phyloP scores from a whole-genome alignment of 495 filamentous ascomycete species.

The Trichocladium antarcticum region DNA sequence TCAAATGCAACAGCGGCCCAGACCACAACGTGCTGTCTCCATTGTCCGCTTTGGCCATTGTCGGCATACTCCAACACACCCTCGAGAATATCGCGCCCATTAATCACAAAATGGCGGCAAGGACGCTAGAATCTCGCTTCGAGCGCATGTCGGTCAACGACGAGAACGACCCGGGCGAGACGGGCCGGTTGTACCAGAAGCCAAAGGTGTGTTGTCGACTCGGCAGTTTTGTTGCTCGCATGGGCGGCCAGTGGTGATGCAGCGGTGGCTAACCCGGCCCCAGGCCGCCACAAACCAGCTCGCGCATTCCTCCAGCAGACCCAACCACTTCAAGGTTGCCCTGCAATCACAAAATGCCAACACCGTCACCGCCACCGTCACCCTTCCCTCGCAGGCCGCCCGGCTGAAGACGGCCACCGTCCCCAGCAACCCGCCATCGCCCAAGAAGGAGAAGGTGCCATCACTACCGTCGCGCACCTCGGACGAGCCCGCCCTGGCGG shows the following conservation, averaged over 20 bases:
- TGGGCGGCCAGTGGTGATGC: too few species aligned
- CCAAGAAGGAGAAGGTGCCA: constrained; percentile 18
- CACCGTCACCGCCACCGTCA: constrained; percentile 48
- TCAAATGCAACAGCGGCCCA: constrained; percentile 1
- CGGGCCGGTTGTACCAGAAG: constrained; percentile 46
- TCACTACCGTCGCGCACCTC: constrained; percentile 24
- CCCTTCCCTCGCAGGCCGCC: constrained; percentile 53
- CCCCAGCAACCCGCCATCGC: constrained; percentile 13
- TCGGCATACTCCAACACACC: neutral
- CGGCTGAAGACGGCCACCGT: constrained; percentile 34
- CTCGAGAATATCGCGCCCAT: neutral
- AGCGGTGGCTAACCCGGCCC: constrained; percentile 23
- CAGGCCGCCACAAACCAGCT: constrained; percentile 45
- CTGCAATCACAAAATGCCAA: constrained; percentile 55
- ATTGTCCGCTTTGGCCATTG: neutral
- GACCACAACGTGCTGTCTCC: neutral
- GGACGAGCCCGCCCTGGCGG: constrained; percentile 41
- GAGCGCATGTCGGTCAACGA: constrained; percentile 74
- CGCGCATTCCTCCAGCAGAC: constrained; percentile 48
- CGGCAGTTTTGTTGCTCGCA: too few species aligned
- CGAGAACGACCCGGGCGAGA: constrained; percentile 54
- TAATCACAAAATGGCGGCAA: constrained; percentile 34
- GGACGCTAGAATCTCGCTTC: constrained; percentile 62
- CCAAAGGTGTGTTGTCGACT: constrained; percentile 59
- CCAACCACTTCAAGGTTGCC: constrained; percentile 70